Percentiles rank a stretch among this genome's conserved stretches.
These are phyloP conservation scores for Bidens hawaiensis DNA, from an alignment of 140 eudicot genomes.

Conservation along the genomic window DNA sequence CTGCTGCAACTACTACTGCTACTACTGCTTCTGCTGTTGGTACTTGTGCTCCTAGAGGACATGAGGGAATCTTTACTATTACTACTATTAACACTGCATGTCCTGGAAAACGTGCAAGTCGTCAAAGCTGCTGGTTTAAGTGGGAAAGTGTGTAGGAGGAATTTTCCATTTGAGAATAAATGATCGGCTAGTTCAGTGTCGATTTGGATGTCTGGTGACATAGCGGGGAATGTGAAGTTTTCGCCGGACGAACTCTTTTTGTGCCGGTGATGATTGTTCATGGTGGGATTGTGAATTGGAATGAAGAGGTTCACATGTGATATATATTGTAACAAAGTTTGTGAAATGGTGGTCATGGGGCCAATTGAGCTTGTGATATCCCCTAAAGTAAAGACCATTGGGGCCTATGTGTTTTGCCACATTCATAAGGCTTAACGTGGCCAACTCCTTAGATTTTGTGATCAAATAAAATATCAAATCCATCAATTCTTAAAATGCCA, in stretches of 20 bases:
- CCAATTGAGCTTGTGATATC: constrained; percentile 39
- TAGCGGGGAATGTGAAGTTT: constrained; percentile 47
- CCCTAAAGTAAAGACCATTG: constrained; percentile 35
- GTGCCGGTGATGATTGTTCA: constrained; percentile 28
- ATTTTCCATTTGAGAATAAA: constrained; percentile 68
- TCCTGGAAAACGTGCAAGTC: constrained; percentile 36
- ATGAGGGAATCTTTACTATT: constrained; percentile 54
- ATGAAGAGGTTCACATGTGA: constrained; percentile 11
- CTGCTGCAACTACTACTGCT: constrained; percentile 64
- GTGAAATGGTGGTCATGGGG: constrained; percentile 31
- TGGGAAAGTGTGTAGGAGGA: constrained; percentile 72
- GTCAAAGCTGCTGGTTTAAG: constrained; percentile 22
- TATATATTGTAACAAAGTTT: constrained; percentile 31
- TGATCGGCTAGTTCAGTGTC: constrained; percentile 71
- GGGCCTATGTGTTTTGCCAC: constrained; percentile 41
- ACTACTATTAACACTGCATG: constrained; percentile 53
- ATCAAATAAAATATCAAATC: constrained; percentile 13
- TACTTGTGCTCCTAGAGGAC: constrained; percentile 72
- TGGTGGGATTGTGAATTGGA: constrained; percentile 18
- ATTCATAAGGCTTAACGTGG: constrained; percentile 47
- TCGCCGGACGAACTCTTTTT: constrained; percentile 40
- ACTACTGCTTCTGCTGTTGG: constrained; percentile 37
- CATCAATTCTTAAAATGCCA: constrained; percentile 1
- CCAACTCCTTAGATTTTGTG: constrained; percentile 35
- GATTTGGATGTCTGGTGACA: constrained; percentile 21